A percentile compares a stretch with the other conserved stretches of the same genome.
Conservation (phyloP, 371 early-diverging fungal genomes). For the Saksenaea vasiformis region DNA sequence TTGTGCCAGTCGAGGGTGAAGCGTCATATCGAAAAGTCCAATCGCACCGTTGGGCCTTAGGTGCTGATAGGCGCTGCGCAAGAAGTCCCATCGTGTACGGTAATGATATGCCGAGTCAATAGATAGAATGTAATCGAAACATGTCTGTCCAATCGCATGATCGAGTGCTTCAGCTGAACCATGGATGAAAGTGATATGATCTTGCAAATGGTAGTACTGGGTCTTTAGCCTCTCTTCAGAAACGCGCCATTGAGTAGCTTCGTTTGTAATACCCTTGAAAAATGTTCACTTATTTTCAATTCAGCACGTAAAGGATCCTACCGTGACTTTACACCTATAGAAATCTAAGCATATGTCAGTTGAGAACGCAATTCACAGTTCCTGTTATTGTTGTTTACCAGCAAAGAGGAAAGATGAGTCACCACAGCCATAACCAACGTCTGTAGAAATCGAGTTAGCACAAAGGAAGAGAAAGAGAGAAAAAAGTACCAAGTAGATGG, state of each 20-base stretch:
- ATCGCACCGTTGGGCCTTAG: constrained; percentile 42
- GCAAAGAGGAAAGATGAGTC: constrained; percentile 49
- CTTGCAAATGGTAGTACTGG: constrained; percentile 8
- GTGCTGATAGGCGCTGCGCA: constrained; percentile 28
- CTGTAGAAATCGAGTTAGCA: constrained; percentile 15
- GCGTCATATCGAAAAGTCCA: constrained; percentile 41
- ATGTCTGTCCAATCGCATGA: background rate
- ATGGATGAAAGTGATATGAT: constrained; percentile 17
- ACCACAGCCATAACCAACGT: constrained; percentile 57
- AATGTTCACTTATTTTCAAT: background rate
- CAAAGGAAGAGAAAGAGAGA: background rate
- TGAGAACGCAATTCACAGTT: background rate
- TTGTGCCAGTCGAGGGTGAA: constrained; percentile 17
- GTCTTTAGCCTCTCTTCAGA: constrained; percentile 19
- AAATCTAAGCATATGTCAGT: background rate
- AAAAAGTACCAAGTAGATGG: constrained; percentile 32
- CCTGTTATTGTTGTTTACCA: constrained; percentile 14
- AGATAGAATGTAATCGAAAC: constrained; percentile 48
- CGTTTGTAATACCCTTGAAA: constrained; percentile 50
- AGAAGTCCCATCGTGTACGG: constrained; percentile 51
- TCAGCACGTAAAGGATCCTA: constrained; percentile 14
- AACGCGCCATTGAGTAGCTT: constrained; percentile 34
- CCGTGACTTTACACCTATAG: constrained; percentile 25
- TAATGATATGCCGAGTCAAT: constrained; percentile 66
- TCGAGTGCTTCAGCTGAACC: constrained; percentile 39